These are phyloP conservation scores for Coemansia sp. DNA, from an alignment of 192 early-diverging fungal genomes.

Conservation along the genomic window DNA sequence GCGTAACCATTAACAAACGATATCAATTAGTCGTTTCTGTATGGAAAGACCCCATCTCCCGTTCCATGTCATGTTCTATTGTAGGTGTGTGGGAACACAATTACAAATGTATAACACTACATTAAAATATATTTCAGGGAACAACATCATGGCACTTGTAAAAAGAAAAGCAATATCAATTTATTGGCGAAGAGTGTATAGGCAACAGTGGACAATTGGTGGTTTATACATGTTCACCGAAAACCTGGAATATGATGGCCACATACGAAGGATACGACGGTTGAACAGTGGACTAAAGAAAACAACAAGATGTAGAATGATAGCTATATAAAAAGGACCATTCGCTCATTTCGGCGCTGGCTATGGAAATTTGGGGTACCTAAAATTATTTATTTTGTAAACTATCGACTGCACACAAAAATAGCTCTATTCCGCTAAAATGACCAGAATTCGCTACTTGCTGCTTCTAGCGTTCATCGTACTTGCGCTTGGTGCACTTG, in stretches of 20 bases:
- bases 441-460: not conserved
- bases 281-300: not conserved
- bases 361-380: not conserved
- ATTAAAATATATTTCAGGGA: not conserved
- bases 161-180: not conserved
- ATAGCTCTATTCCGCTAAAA: not conserved
- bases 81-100: not conserved
- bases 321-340: not conserved
- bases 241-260: not conserved
- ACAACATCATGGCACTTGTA: not conserved
- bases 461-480: not conserved
- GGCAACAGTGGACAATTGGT: not conserved
- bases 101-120: not conserved
- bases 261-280: not conserved
- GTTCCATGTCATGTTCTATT: not conserved
- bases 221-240: not conserved
- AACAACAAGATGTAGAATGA: not conserved
- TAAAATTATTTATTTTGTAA: not conserved
- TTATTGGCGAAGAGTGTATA: not conserved
- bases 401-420: not conserved
- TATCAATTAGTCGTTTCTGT: not conserved
- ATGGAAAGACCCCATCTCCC: not conserved
- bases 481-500: not conserved
- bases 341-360: not conserved
- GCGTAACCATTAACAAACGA: not conserved